These are phyloP conservation scores for Brettanomyces anomalus DNA, from an alignment of 805 yeast genomes.

Conservation along the genomic window DNA sequence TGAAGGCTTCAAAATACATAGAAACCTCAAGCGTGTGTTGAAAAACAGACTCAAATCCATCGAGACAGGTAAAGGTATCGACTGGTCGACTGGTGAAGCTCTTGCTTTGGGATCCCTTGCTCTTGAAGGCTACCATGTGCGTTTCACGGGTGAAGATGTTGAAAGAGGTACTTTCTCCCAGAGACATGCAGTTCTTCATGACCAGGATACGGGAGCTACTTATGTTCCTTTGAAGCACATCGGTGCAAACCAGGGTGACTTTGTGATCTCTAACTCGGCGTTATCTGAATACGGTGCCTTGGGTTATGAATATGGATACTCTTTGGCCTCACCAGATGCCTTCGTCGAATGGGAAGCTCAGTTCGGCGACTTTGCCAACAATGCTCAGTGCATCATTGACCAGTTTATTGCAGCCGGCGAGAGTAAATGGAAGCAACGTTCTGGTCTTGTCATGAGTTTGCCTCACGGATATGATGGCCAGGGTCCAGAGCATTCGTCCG, in stretches of 20 bases:
- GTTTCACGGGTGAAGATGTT: conserved; percentile 98
- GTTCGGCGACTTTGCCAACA: conserved; percentile 99
- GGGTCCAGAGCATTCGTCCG: conserved; percentile 99
- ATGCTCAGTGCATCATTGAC: conserved; percentile 96
- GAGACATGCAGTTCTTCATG: conserved; percentile 97
- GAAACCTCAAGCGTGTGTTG: conserved; percentile 92
- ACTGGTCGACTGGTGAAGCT: conserved; percentile 99
- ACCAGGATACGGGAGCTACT: conserved; percentile 76
- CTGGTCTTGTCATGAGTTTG: conserved; percentile 87
- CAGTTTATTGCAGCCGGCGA: conserved; percentile 97
- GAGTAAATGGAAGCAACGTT: conserved; percentile 97
- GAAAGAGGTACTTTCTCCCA: conserved; percentile 99
- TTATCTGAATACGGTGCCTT: conserved; percentile 97
- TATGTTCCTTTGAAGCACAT: conserved; percentile 82
- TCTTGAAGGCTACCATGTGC: conserved; percentile 89
- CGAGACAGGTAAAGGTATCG: conserved; percentile 88
- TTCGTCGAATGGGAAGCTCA: conserved; percentile 99
- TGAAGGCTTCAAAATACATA: conserved; percentile 79
- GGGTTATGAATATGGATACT: conserved; percentile 99
- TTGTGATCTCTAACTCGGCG: conserved; percentile 87
- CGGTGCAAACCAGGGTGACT: conserved; percentile 74
- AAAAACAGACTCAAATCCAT: conserved; percentile 73
- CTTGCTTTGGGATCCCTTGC: conserved; percentile 91
- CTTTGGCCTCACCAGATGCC: conserved; percentile 94
- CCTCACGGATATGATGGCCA: conserved; percentile 99